Percentiles rank a stretch among this genome's conserved stretches.
Evolutionary conservation across 345 rosid species (phyloP).

Genomic region (Populus simonii): DNA sequence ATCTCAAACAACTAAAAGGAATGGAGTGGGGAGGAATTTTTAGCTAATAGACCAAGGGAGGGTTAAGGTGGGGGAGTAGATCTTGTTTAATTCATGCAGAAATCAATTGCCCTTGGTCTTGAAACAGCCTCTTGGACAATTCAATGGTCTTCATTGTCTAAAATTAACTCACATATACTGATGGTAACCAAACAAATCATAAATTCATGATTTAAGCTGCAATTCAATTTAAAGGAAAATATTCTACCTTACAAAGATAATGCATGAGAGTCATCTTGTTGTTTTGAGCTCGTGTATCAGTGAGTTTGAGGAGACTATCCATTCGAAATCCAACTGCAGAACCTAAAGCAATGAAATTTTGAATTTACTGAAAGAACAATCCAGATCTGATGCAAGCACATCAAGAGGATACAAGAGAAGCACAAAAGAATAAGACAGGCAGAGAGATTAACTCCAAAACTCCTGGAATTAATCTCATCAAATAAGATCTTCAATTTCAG

Average conservation of each 20-base stretch:
- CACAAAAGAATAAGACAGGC: not conserved
- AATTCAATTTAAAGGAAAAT: not conserved
- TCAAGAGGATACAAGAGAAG: not conserved
- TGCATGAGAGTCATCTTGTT: constrained; percentile 93
- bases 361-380: constrained; percentile 6
- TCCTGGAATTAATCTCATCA: not conserved
- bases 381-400: not conserved
- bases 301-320: constrained; percentile 88
- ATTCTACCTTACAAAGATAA: constrained; percentile 79
- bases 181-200: no score
- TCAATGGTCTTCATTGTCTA: no score
- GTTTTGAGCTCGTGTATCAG: constrained; percentile 73
- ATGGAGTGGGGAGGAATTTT: no score
- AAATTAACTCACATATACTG: no score
- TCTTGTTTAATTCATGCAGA: no score
- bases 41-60: no score
- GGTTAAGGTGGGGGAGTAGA: no score
- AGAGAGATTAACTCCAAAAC: not conserved
- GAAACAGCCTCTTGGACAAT: no score
- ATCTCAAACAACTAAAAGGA: no score
- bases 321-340: constrained; percentile 85
- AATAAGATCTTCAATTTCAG: not conserved
- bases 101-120: no score
- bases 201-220: not conserved
- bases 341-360: constrained; percentile 41